Conservation (phyloP, 2,329 filamentous ascomycete genomes). For the Neonectria faginata region DNA sequence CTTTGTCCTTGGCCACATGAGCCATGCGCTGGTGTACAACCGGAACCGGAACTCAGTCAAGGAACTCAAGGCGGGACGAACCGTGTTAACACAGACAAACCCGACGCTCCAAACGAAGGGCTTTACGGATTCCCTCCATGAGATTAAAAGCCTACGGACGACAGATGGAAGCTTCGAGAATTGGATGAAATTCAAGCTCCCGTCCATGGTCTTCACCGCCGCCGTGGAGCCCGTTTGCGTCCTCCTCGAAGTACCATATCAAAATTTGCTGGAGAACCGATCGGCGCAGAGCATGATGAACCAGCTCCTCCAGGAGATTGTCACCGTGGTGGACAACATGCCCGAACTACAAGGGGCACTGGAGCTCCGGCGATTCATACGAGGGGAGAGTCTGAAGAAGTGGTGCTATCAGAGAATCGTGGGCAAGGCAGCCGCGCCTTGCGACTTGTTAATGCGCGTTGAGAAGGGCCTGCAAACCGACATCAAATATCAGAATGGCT, state of each 20-base stretch:
- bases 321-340: constrained; percentile 75
- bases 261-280: constrained; percentile 75
- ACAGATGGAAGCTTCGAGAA: constrained; percentile 45
- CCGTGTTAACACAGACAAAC: constrained; percentile 46
- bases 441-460: constrained; percentile 76
- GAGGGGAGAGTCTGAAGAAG: constrained; percentile 69
- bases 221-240: constrained; percentile 86
- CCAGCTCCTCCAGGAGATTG: constrained; percentile 79
- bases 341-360: constrained; percentile 77
- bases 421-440: constrained; percentile 62
- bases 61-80: constrained; percentile 51
- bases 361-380: constrained; percentile 67
- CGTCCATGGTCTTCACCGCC: constrained; percentile 79
- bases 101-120: constrained; percentile 31
- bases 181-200: constrained; percentile 80
- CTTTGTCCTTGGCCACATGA: constrained; percentile 78
- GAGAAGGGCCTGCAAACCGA: constrained; percentile 74
- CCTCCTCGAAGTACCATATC: constrained; percentile 81
- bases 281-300: constrained; percentile 75
- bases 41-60: constrained; percentile 54
- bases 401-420: constrained; percentile 60
- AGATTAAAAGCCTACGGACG: constrained; percentile 39
- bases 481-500: constrained; percentile 89
- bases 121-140: constrained; percentile 40
- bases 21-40: constrained; percentile 59